Conservation (phyloP, 208 protist species). For the Leishmania aethiopica region DNA sequence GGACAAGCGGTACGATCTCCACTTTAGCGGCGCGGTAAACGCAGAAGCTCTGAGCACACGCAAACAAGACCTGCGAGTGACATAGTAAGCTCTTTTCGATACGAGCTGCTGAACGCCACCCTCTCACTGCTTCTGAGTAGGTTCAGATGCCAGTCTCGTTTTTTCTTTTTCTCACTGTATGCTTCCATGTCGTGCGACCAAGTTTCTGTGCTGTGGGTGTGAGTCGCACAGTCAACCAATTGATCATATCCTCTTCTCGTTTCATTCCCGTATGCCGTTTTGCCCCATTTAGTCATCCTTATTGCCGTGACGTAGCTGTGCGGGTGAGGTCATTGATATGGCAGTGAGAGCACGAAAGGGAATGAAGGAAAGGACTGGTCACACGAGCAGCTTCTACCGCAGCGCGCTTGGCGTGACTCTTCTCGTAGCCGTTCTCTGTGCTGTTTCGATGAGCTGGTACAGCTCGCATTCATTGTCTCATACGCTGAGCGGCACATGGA, state of each 20-base stretch:
- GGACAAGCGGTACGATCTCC: slow-evolving; percentile 7
- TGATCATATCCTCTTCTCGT: background rate
- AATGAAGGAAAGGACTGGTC: background rate
- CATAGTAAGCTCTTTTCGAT: background rate
- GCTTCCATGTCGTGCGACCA: background rate
- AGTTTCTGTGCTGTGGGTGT: background rate
- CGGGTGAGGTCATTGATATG: background rate
- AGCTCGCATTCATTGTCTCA: slow-evolving; percentile 38
- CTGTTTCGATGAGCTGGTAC: slow-evolving; percentile 43
- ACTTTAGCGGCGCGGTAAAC: background rate
- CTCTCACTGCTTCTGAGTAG: slow-evolving; percentile 1
- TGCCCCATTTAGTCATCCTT: background rate
- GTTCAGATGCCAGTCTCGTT: background rate
- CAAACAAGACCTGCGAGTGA: background rate
- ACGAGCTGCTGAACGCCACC: background rate
- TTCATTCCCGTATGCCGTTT: background rate
- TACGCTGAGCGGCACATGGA: slow-evolving; percentile 33
- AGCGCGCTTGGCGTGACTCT: slow-evolving; percentile 16
- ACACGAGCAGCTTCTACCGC: slow-evolving; percentile 11
- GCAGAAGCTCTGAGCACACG: background rate
- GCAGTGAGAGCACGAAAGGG: background rate
- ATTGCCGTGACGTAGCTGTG: background rate
- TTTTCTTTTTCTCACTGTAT: background rate
- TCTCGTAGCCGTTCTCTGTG: slow-evolving; percentile 30
- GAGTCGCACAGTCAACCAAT: background rate